Base-by-base conservation (phyloP, 2,329 filamentous ascomycete species). In the Mycogone perniciosa region DNA sequence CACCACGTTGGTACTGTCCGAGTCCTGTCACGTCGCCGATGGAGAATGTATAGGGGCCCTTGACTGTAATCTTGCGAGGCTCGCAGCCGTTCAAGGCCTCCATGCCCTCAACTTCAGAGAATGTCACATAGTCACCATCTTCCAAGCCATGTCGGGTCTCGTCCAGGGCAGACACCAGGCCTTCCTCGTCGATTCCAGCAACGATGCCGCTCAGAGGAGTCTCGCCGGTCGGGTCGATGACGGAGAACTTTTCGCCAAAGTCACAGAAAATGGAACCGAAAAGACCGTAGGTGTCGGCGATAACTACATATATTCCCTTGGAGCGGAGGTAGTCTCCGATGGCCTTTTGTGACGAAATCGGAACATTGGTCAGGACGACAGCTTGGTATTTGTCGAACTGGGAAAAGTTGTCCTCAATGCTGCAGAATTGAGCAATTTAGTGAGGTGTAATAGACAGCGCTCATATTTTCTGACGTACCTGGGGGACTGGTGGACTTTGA, bases 211-310 rank as follows among this genome's bases (percentile, higher is more conserved):
- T 89, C 31, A 89, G 75, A 5, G 89, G 86, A 55, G 88, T 88
- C 72, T 99, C 93, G 60, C 93, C 93, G 10, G 88, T 97, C 4
- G 90, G 75, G 64, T 99, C 93, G 57, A 89, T 85, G 49, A 93
- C 83, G 5, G 88, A 89, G 69, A 99, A 99, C 62, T 93, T 88
- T 64, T 92, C 84, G 59, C 93, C 93, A 65, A 99, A 99, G 65
- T 99, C 93, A 63, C 91, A 96, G 74, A 99, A 99, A 59, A 99
- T 87, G 58, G 86, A 88, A 46, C 93, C 93, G 65, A 99, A 99
- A 31, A 99, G 79, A 57, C 93, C 93, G 62, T 89, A 96, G 0
- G 88, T 95, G 64, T 96, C 91, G 6, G 89, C 83, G 50, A 89
- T 81, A 45, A 96, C 84, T 37, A 99, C 73, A 67, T 89, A 96